Conservation (phyloP, 306 rosid species). For the Cucurbita ficifolia region DNA sequence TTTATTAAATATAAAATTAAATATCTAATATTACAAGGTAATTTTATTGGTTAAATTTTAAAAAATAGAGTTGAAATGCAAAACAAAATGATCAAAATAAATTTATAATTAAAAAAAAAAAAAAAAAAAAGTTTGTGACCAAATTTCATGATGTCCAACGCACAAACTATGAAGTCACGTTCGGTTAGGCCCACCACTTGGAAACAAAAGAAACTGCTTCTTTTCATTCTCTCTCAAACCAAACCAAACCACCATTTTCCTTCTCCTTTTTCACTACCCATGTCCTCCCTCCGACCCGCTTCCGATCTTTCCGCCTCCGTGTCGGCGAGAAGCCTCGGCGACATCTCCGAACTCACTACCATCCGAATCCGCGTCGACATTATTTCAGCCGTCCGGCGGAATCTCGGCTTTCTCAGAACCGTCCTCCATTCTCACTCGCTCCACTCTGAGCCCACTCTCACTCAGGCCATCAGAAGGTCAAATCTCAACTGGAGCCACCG, state of each 20-base stretch:
- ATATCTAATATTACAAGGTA: too few species aligned
- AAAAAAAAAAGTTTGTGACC: neutral
- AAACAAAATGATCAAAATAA: too few species aligned
- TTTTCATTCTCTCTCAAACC: neutral
- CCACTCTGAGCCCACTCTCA: constrained; percentile 25
- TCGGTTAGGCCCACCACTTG: neutral
- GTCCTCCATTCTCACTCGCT: constrained; percentile 50
- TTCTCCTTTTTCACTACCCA: neutral
- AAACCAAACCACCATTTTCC: neutral
- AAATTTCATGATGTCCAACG: neutral
- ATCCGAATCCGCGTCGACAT: constrained; percentile 46
- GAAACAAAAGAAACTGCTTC: neutral
- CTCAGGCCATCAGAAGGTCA: constrained; percentile 70
- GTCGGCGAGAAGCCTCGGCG: constrained; percentile 39
- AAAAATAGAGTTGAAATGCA: too few species aligned
- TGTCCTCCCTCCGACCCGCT: constrained; percentile 26
- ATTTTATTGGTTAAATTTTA: too few species aligned
- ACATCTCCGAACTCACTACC: constrained; percentile 27
- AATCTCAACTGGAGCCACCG: neutral
- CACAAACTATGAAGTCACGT: neutral
- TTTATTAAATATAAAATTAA: too few species aligned
- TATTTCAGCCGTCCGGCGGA: constrained; percentile 53
- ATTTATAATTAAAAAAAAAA: too few species aligned
- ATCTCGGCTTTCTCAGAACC: constrained; percentile 31
- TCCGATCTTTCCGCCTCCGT: constrained; percentile 23